Percentiles rank a stretch among this genome's conserved stretches.
Evolutionary conservation across 2,329 filamentous ascomycete species (phyloP).

Genomic region (Acrodontium crateriforme): DNA sequence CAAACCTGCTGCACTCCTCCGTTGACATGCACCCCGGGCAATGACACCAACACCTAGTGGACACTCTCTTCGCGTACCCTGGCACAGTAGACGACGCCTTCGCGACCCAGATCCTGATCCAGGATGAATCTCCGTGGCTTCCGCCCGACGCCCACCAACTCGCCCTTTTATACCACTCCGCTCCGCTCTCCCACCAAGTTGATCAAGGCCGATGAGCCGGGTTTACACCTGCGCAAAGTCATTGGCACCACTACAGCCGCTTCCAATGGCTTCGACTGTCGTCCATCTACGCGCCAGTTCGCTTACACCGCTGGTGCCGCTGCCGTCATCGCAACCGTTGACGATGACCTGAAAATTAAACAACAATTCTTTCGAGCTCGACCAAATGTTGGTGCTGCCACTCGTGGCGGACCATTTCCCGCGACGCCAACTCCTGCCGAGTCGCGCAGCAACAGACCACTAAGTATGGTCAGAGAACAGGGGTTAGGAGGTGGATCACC

Average conservation of each 20-base stretch:
- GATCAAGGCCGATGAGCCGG: slow-evolving; percentile 28
- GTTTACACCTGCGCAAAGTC: slow-evolving; percentile 64
- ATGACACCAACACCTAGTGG: slow-evolving; percentile 7
- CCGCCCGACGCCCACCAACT: slow-evolving; percentile 52
- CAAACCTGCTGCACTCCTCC: no score
- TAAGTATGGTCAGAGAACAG: slow-evolving; percentile 24
- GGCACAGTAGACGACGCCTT: slow-evolving; percentile 8
- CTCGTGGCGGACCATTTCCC: slow-evolving; percentile 11
- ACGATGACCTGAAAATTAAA: slow-evolving; percentile 46
- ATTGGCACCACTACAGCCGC: slow-evolving; percentile 81
- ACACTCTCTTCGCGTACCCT: slow-evolving; percentile 9
- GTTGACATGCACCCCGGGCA: no score
- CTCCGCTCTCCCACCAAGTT: slow-evolving; percentile 48
- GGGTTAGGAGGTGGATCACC: slow-evolving; percentile 30
- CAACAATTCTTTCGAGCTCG: slow-evolving; percentile 81
- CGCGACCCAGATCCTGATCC: slow-evolving; percentile 14
- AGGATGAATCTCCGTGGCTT: slow-evolving; percentile 29
- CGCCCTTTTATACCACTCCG: slow-evolving; percentile 44
- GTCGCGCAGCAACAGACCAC: slow-evolving; percentile 10
- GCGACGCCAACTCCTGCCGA: slow-evolving; percentile 15
- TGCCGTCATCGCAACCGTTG: slow-evolving; percentile 74
- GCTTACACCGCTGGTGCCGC: slow-evolving; percentile 88
- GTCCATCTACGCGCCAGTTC: slow-evolving; percentile 56
- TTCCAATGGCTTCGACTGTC: slow-evolving; percentile 73
- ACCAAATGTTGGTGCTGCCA: slow-evolving; percentile 7